These are phyloP conservation scores for Daldinia concentrica DNA, from an alignment of 495 filamentous ascomycete species.

Conservation along the genomic window DNA sequence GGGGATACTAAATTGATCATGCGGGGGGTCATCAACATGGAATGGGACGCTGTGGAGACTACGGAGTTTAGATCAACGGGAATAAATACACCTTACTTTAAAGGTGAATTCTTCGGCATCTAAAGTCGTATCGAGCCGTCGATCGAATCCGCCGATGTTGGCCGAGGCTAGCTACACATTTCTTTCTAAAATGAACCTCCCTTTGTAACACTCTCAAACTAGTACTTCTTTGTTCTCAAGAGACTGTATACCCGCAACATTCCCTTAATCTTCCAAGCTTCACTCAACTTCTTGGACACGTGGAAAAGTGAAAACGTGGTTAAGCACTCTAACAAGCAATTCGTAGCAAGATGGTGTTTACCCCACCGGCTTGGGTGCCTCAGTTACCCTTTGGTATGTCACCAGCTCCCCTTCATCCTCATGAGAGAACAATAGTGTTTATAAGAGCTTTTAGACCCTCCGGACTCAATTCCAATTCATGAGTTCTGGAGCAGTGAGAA, in stretches of 20 bases:
- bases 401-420: slow-evolving; percentile 5
- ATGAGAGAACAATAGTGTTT: slow-evolving; percentile 10
- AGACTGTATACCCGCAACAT: slow-evolving; percentile 11
- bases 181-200: slow-evolving; percentile 31
- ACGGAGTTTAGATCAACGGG: slow-evolving; percentile 2
- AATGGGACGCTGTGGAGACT: neutral
- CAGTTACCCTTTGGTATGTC: slow-evolving; percentile 66
- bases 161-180: slow-evolving; percentile 21
- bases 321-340: slow-evolving; percentile 12
- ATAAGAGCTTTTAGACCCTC: slow-evolving; percentile 58
- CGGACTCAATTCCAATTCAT: slow-evolving; percentile 77
- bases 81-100: slow-evolving; percentile 6
- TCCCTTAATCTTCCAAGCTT: slow-evolving; percentile 4
- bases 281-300: neutral
- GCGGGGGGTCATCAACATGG: neutral
- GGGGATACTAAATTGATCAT: neutral
- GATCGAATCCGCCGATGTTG: slow-evolving; percentile 21
- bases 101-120: slow-evolving; percentile 22
- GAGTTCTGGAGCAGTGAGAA: slow-evolving; percentile 83
- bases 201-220: slow-evolving; percentile 20
- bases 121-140: slow-evolving; percentile 2
- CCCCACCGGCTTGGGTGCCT: slow-evolving; percentile 73
- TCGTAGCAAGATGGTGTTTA: slow-evolving; percentile 76
- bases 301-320: neutral
- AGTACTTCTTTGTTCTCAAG: slow-evolving; percentile 12